phyloP scores from a whole-genome alignment of 2,329 filamentous ascomycete genomes.

The Cladobotryum protrusum region DNA sequence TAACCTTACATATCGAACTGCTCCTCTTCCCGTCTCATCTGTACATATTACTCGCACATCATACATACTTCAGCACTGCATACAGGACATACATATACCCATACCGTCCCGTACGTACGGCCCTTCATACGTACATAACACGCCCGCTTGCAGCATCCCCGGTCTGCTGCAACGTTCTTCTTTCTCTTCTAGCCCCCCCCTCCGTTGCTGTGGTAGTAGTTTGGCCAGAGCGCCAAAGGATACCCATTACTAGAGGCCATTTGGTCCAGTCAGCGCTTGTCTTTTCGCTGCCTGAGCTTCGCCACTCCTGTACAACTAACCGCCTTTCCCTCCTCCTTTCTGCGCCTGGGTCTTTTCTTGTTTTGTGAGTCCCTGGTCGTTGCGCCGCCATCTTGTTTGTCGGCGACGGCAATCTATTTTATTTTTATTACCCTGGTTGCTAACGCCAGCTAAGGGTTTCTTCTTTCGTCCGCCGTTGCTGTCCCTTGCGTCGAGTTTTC shows the following conservation, averaged over 20 bases:
- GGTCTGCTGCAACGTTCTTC: background rate
- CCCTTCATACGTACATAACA: background rate
- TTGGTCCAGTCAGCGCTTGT: conserved; percentile 1
- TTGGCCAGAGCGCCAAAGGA: conserved; percentile 1
- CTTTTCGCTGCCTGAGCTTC: conserved; percentile 10
- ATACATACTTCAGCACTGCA: conserved; percentile 5
- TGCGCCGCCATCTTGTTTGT: background rate
- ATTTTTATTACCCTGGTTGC: background rate
- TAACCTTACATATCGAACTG: background rate
- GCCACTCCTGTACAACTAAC: conserved; percentile 8
- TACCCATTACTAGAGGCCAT: conserved; percentile 2
- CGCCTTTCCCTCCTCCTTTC: background rate
- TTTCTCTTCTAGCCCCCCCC: background rate
- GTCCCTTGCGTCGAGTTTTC: conserved; percentile 2
- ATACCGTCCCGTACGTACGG: background rate
- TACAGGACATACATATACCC: background rate
- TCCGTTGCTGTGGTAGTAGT: conserved; percentile 2
- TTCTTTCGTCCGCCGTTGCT: background rate
- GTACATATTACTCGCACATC: conserved; percentile 9
- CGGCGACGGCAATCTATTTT: background rate
- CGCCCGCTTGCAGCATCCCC: background rate
- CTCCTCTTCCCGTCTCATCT: conserved; percentile 4
- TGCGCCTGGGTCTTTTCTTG: conserved; percentile 2
- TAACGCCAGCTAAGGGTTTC: background rate
- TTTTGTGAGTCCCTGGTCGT: background rate